phyloP scores from a whole-genome alignment of 768 basidiomycete genomes.

The Leucosporidium scottii region DNA sequence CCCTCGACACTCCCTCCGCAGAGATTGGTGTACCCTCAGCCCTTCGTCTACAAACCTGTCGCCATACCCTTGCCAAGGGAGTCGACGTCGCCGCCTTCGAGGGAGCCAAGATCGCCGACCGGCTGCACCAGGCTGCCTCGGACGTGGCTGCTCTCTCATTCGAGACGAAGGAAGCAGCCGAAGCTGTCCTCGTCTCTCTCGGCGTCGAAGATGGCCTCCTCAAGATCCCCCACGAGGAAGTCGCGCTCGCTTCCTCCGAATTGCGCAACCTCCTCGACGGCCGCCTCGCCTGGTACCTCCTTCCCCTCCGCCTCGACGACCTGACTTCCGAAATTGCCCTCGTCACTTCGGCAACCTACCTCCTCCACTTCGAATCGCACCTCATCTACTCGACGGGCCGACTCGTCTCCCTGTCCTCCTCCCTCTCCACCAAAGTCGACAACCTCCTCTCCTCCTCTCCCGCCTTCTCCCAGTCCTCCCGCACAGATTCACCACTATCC shows the following conservation, averaged over 20 bases:
- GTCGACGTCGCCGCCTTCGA: constrained; percentile 13
- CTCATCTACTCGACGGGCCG: constrained; percentile 25
- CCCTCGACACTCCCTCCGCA: background rate
- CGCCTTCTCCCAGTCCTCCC: constrained; percentile 11
- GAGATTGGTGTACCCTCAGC: background rate
- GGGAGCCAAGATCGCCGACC: constrained; percentile 13
- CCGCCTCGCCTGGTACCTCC: constrained; percentile 35
- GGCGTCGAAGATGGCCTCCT: constrained; percentile 20
- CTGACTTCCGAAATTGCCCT: constrained; percentile 28
- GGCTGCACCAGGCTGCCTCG: background rate
- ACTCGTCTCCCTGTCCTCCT: constrained; percentile 7
- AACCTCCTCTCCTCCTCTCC: constrained; percentile 14
- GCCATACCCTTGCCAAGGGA: constrained; percentile 8
- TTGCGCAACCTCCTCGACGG: constrained; percentile 12
- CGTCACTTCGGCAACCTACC: constrained; percentile 9
- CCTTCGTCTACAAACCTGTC: constrained; percentile 9
- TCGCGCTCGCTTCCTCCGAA: background rate
- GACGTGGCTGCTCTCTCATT: constrained; percentile 6
- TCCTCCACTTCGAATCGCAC: constrained; percentile 16
- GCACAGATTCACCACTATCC: background rate
- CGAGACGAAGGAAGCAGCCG: background rate
- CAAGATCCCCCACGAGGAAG: constrained; percentile 7
- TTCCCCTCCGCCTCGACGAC: constrained; percentile 35
- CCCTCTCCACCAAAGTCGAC: background rate
- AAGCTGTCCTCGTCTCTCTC: background rate